Evolutionary conservation across 164 flowering plant species (phyloP).

Genomic region (Echeveria elegans): DNA sequence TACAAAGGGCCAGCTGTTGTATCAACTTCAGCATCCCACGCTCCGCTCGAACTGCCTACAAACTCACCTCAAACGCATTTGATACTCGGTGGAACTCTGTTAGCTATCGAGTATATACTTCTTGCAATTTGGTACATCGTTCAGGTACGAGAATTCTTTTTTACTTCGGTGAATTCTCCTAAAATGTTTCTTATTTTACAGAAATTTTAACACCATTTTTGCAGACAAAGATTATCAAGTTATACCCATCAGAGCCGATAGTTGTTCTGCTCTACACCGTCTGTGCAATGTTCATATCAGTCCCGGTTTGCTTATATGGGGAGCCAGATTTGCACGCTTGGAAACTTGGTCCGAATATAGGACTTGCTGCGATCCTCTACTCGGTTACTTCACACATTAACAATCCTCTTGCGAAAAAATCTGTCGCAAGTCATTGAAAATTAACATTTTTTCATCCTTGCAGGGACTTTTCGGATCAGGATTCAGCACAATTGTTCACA

Average conservation of each 20-base stretch:
- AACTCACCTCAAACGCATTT: no score
- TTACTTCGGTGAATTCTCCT: not conserved
- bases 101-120: constrained; percentile 11
- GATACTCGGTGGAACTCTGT: constrained; percentile 24
- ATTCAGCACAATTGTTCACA: constrained; percentile 16
- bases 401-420: not conserved
- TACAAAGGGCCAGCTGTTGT: no score
- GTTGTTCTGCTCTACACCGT: constrained; percentile 30
- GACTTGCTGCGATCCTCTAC: constrained; percentile 21
- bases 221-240: constrained; percentile 18
- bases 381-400: constrained; percentile 25
- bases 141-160: constrained; percentile 23
- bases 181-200: no score
- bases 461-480: constrained; percentile 30
- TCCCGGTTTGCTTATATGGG: no score
- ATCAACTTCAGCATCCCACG: no score
- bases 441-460: not conserved
- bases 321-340: constrained; percentile 25
- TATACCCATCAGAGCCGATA: constrained; percentile 21
- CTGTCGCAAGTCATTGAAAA: not conserved
- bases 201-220: not conserved
- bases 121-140: constrained; percentile 21
- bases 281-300: constrained; percentile 24
- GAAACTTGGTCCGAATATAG: constrained; percentile 22
- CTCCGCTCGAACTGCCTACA: no score